Conservation (phyloP, 2,329 filamentous ascomycete species). For the Dothiorella sarmentorum region DNA sequence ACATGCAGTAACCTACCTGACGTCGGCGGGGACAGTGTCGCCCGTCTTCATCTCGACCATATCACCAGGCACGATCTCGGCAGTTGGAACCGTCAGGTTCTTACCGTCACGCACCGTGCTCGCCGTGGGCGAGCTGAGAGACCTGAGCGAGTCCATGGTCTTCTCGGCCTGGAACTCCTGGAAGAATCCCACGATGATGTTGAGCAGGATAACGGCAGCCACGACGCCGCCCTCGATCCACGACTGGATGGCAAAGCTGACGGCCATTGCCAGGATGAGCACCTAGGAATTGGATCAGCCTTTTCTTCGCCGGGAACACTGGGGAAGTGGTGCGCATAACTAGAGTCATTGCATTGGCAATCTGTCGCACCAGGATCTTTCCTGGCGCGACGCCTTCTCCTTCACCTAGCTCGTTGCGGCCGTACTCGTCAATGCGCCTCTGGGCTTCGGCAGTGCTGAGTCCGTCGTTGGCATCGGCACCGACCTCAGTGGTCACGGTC, state of each 20-base stretch:
- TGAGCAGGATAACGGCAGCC: conserved; percentile 44
- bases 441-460: conserved; percentile 59
- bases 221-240: conserved; percentile 50
- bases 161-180: conserved; percentile 49
- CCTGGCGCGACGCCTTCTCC: conserved; percentile 64
- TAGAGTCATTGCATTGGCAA: conserved; percentile 75
- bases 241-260: conserved; percentile 46
- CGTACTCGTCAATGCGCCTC: conserved; percentile 57
- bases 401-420: conserved; percentile 68
- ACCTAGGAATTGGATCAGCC: conserved; percentile 27
- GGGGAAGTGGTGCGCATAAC: conserved; percentile 37
- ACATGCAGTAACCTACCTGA: conserved; percentile 42
- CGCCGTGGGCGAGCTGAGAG: conserved; percentile 46
- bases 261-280: conserved; percentile 48
- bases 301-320: neutral
- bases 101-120: conserved; percentile 52
- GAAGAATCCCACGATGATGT: conserved; percentile 45
- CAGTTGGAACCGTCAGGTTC: conserved; percentile 50
- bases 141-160: conserved; percentile 49
- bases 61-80: conserved; percentile 64
- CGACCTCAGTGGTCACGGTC: conserved; percentile 54
- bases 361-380: conserved; percentile 69
- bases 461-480: conserved; percentile 64
- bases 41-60: conserved; percentile 61
- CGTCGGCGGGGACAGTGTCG: conserved; percentile 67